Conservation (phyloP, 2,329 filamentous ascomycete genomes). For the Fusarium burgessii region DNA sequence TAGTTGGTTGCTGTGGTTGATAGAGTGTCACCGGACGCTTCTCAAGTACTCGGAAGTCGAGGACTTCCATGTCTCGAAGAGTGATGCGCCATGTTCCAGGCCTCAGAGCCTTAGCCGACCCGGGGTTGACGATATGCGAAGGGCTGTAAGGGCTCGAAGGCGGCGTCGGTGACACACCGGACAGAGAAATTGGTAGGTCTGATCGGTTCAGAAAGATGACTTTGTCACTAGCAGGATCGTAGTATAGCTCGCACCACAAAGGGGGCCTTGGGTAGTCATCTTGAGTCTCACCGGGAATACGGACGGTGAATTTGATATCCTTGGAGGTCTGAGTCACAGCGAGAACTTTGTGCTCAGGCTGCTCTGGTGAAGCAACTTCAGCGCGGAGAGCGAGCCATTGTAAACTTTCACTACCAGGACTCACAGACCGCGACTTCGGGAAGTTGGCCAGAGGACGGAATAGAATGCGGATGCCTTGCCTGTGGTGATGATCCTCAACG, state of each 20-base stretch:
- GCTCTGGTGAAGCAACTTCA: slow-evolving; percentile 64
- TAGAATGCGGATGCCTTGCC: slow-evolving; percentile 68
- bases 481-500: slow-evolving; percentile 64
- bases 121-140: slow-evolving; percentile 58
- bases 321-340: slow-evolving; percentile 70
- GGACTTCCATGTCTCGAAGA: slow-evolving; percentile 61
- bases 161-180: slow-evolving; percentile 58
- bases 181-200: slow-evolving; percentile 64
- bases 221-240: slow-evolving; percentile 69
- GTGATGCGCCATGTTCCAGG: slow-evolving; percentile 70
- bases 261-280: slow-evolving; percentile 59
- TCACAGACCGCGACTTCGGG: slow-evolving; percentile 65
- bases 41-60: slow-evolving; percentile 70
- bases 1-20: slow-evolving; percentile 46
- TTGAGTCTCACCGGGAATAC: slow-evolving; percentile 62
- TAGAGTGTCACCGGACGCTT: slow-evolving; percentile 62
- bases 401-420: slow-evolving; percentile 67
- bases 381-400: slow-evolving; percentile 68
- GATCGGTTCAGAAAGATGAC: slow-evolving; percentile 68
- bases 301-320: slow-evolving; percentile 71
- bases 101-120: slow-evolving; percentile 59
- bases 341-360: slow-evolving; percentile 67
- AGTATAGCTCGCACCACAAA: slow-evolving; percentile 71
- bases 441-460: slow-evolving; percentile 66
- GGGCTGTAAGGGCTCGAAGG: slow-evolving; percentile 57